These are phyloP conservation scores for Platanthera zijinensis DNA, from an alignment of 106 monocot species.

Conservation along the genomic window DNA sequence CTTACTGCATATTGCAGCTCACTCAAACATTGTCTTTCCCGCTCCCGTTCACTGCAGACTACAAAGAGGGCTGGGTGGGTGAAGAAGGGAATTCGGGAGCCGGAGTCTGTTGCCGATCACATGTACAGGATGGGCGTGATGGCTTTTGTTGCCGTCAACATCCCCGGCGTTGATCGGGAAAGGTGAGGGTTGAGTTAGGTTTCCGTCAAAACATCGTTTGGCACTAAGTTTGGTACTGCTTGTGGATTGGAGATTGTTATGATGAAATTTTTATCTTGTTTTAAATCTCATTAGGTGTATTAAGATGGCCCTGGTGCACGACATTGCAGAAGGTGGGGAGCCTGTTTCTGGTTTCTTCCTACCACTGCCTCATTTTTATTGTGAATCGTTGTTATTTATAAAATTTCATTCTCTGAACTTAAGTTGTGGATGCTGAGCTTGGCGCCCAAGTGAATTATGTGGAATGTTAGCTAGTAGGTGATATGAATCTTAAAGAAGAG, in stretches of 20 bases:
- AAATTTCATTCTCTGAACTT: neutral
- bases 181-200: constrained; percentile 29
- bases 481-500: too few species aligned
- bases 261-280: neutral
- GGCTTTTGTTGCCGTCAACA: constrained; percentile 58
- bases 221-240: neutral
- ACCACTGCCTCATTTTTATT: too few species aligned
- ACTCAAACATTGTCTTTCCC: neutral
- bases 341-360: constrained; percentile 1
- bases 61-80: constrained; percentile 96
- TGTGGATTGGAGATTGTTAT: neutral
- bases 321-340: constrained; percentile 71
- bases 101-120: constrained; percentile 97
- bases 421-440: neutral
- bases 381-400: neutral
- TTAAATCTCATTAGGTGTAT: constrained; percentile 39
- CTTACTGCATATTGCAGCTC: neutral
- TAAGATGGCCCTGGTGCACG: constrained; percentile 90
- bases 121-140: constrained; percentile 98
- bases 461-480: too few species aligned
- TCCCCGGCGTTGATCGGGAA: constrained; percentile 68
- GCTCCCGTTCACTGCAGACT: constrained; percentile 29
- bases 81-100: constrained; percentile 51
- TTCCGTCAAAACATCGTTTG: neutral
- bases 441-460: too few species aligned